Base-by-base conservation (phyloP, 75 land plant species). In the Isoetes taiwanensis region DNA sequence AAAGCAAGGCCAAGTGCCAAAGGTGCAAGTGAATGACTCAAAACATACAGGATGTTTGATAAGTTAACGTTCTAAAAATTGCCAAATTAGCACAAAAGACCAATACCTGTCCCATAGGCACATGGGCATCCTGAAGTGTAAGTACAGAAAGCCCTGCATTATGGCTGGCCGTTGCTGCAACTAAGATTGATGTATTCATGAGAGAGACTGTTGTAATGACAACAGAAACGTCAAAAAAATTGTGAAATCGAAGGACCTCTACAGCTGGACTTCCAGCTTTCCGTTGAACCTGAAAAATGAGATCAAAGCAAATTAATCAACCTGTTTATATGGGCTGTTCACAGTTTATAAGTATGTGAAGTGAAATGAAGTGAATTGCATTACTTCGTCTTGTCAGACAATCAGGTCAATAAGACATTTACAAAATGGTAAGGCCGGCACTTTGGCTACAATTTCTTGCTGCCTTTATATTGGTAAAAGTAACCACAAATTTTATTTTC, bases 121-220 rank as follows among this genome's bases (percentile, higher is more conserved):
- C 72, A 27, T 76, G 57, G 14, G 78, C 82, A 77, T 93, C 98
- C 54, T 87, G 81, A 70, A 84, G 80, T 23, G 78, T 87, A 30
- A 77, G 71, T 55, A 79, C 62, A 32, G 59, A 71, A 63, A 78
- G 76, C 25, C 94, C 81, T 8, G 73, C 63, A 43, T 67, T 88
- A 61, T 81, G 66, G 58, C 82, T 87, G 1, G 78, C 64, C 52
- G 70, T 64, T 26, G 83, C 85, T n/a, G 89, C 83, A 30, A 77
- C 72, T 74, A 93, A 76, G 41, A 93, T 56, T 57, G 70, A 72
- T 43, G 64, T 61, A 72, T 81, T 81, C 34, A 78, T 71, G 58
- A 90, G 58, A 24, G 76, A 72, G 54, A 78, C 67, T 6, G 71
- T 66, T 63, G 84, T 73, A 39, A 81, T 82, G 35, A 74, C 52